Conservation (phyloP, 1,139 yeast genomes). For the Diutina neorugosa region DNA sequence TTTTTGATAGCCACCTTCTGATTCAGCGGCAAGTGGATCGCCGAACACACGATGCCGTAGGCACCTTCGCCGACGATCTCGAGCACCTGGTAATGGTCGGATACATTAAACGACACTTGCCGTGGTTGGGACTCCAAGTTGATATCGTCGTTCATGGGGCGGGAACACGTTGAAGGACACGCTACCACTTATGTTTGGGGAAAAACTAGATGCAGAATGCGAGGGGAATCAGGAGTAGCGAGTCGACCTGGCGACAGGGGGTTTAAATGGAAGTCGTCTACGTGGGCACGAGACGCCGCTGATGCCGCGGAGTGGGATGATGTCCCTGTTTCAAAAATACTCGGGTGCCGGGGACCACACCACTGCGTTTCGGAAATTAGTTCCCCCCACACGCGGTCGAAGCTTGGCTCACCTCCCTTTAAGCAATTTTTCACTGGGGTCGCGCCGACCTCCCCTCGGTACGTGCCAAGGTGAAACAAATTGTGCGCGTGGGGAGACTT, state of each 20-base stretch:
- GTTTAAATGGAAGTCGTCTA: neutral
- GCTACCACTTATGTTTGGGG: neutral
- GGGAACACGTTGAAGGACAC: neutral
- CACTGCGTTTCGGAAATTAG: neutral
- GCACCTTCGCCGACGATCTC: slow-evolving; percentile 96
- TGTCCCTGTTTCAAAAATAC: neutral
- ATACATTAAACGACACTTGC: slow-evolving; percentile 49
- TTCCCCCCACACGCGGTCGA: neutral
- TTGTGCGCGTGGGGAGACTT: neutral
- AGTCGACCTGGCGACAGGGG: neutral
- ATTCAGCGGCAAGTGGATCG: slow-evolving; percentile 75
- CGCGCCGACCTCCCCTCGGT: neutral
- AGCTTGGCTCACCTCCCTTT: neutral
- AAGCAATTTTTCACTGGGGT: neutral
- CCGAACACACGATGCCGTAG: slow-evolving; percentile 91
- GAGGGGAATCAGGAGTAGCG: neutral
- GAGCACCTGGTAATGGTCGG: slow-evolving; percentile 73
- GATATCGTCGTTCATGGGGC: neutral
- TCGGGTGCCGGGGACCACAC: too few relatives aligned
- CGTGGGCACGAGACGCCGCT: too few relatives aligned
- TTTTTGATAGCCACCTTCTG: slow-evolving; percentile 92
- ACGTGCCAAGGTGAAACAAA: neutral
- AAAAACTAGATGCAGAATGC: neutral
- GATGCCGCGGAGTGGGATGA: neutral
- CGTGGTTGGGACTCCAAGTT: neutral